Percentiles rank a stretch among this genome's conserved stretches.
Conservation (phyloP, 1,284 basidiomycete genomes). For the Tausonia pullulans region DNA sequence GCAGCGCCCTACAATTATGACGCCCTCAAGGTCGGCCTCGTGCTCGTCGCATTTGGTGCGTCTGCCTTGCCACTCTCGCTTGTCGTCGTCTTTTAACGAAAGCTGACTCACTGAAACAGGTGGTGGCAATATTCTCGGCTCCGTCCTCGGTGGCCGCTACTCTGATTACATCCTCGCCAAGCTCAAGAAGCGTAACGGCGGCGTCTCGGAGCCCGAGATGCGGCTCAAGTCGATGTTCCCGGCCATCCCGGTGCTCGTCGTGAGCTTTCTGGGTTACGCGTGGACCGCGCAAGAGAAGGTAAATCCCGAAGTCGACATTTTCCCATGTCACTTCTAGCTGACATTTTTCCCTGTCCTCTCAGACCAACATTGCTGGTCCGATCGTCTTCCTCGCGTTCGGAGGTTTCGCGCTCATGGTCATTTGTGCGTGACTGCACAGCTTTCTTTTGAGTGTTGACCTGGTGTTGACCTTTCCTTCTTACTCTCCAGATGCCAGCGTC, state of each 20-base stretch:
- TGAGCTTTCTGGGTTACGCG: constrained; percentile 54
- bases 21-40: constrained; percentile 59
- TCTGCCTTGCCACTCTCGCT: not conserved
- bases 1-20: constrained; percentile 53
- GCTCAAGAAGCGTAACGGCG: constrained; percentile 50
- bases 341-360: not conserved
- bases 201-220: constrained; percentile 50
- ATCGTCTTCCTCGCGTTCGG: constrained; percentile 47
- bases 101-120: too few species aligned
- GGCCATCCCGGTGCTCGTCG: constrained; percentile 27
- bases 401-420: constrained; percentile 55
- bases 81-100: not conserved
- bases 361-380: constrained; percentile 45
- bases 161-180: constrained; percentile 53
- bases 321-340: constrained; percentile 10
- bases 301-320: constrained; percentile 1
- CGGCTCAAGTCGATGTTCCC: constrained; percentile 19
- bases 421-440: constrained; percentile 16
- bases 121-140: constrained; percentile 54
- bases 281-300: constrained; percentile 57
- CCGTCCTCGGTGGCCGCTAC: constrained; percentile 61
- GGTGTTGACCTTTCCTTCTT: constrained; percentile 11
- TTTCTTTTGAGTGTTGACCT: constrained; percentile 4
- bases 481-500: constrained; percentile 39
- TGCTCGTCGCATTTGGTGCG: constrained; percentile 58